phyloP scores from a whole-genome alignment of 306 rosid genomes.

The Lotus japonicus region DNA sequence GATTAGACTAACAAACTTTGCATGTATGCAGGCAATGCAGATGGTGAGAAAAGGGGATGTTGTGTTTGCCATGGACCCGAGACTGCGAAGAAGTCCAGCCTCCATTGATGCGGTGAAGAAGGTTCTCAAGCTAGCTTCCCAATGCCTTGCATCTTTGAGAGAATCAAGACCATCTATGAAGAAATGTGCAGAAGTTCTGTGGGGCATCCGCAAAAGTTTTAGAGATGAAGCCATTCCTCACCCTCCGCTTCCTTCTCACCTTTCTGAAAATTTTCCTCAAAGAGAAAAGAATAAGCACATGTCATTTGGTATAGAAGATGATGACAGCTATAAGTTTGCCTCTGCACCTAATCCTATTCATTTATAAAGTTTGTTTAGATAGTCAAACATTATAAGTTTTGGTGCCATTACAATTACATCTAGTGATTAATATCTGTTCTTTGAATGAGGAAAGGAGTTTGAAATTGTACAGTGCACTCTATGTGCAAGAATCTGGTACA shows the following conservation, averaged over 20 bases:
- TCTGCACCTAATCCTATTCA: slow-evolving; percentile 46
- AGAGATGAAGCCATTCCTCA: slow-evolving; percentile 38
- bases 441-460: neutral
- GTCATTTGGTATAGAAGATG: slow-evolving; percentile 50
- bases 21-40: slow-evolving; percentile 60
- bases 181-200: slow-evolving; percentile 65
- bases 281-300: slow-evolving; percentile 34
- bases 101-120: slow-evolving; percentile 60
- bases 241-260: slow-evolving; percentile 34
- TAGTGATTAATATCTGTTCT: neutral
- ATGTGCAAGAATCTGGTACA: neutral
- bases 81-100: slow-evolving; percentile 55
- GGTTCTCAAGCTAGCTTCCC: slow-evolving; percentile 53
- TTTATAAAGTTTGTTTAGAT: slow-evolving; percentile 21
- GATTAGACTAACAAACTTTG: slow-evolving; percentile 4
- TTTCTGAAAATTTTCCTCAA: slow-evolving; percentile 51
- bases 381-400: neutral
- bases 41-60: slow-evolving; percentile 64
- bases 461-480: neutral
- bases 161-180: slow-evolving; percentile 79
- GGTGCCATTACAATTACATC: neutral
- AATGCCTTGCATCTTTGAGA: slow-evolving; percentile 60
- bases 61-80: slow-evolving; percentile 77
- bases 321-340: slow-evolving; percentile 33
- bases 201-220: slow-evolving; percentile 65